A percentile compares a stretch with the other conserved stretches of the same genome.
Evolutionary conservation across 257 asterid species (phyloP).

Genomic region (Craterostigma plantagineum): DNA sequence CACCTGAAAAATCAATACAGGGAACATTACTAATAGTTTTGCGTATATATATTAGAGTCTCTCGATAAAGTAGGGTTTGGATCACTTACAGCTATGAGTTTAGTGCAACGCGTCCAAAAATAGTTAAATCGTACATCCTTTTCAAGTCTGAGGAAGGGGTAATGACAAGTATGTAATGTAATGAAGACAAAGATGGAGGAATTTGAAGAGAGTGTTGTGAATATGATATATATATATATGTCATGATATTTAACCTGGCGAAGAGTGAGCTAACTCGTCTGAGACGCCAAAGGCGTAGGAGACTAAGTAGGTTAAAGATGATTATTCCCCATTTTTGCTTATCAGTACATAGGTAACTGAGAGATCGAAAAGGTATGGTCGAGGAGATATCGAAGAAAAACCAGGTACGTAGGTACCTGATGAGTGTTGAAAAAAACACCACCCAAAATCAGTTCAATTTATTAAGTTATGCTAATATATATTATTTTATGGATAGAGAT

Average conservation of each 20-base stretch:
- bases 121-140: constrained; percentile 38
- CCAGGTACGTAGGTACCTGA: constrained; percentile 29
- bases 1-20: constrained; percentile 17
- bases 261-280: constrained; percentile 40
- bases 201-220: background rate
- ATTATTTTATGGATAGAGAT: too few relatives aligned
- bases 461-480: too few relatives aligned
- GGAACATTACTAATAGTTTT: constrained; percentile 3
- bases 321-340: too few relatives aligned
- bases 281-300: constrained; percentile 67
- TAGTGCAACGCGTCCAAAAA: constrained; percentile 29
- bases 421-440: constrained; percentile 11
- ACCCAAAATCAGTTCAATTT: too few relatives aligned
- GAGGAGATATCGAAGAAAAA: constrained; percentile 33
- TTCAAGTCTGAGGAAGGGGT: constrained; percentile 30
- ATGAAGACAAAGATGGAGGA: background rate
- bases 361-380: constrained; percentile 22
- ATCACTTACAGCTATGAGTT: constrained; percentile 39
- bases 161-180: background rate
- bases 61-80: background rate
- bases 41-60: too few relatives aligned
- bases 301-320: constrained; percentile 33
- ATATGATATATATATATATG: too few relatives aligned
- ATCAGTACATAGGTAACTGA: background rate
- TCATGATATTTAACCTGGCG: constrained; percentile 25